Percentiles rank a stretch among this genome's conserved stretches.
Conservation (phyloP, 768 basidiomycete species). For the Termitomyces sp. region DNA sequence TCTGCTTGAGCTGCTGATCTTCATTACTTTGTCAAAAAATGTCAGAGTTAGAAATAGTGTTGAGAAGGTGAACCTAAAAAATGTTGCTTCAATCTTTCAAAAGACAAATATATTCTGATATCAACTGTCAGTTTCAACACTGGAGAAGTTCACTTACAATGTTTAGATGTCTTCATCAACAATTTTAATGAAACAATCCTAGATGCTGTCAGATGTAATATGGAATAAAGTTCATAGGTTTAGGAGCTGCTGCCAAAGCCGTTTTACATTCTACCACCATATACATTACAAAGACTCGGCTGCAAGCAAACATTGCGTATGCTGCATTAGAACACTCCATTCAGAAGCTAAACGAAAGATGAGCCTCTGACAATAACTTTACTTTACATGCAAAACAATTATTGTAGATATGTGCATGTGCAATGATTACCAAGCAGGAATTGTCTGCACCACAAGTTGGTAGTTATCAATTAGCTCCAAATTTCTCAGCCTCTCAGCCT, state of each 20-base stretch:
- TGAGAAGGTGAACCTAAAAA: too few relatives aligned
- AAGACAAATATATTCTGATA: too few relatives aligned
- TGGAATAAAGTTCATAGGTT: conserved; percentile 45
- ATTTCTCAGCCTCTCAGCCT: too few relatives aligned
- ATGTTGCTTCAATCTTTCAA: too few relatives aligned
- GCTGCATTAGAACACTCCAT: conserved; percentile 33
- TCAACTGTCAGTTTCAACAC: background rate
- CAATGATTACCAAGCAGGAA: conserved; percentile 34
- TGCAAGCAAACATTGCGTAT: conserved; percentile 37
- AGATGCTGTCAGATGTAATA: conserved; percentile 33
- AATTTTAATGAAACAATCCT: conserved; percentile 39
- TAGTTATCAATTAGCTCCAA: too few relatives aligned
- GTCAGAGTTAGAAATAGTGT: background rate
- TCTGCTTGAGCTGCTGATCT: background rate
- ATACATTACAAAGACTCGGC: conserved; percentile 41
- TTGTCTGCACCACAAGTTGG: conserved; percentile 33
- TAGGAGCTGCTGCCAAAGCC: conserved; percentile 37
- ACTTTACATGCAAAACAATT: conserved; percentile 24
- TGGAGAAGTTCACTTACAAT: background rate
- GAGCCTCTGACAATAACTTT: conserved; percentile 13
- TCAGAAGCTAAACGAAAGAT: conserved; percentile 19
- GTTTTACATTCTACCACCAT: conserved; percentile 43
- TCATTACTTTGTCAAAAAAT: background rate
- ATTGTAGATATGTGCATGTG: conserved; percentile 32
- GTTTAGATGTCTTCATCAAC: conserved; percentile 37